A percentile compares a stretch with the other conserved stretches of the same genome.
These are phyloP conservation scores for Taphrina confusa DNA, from an alignment of 1,139 yeast species.

Conservation along the genomic window DNA sequence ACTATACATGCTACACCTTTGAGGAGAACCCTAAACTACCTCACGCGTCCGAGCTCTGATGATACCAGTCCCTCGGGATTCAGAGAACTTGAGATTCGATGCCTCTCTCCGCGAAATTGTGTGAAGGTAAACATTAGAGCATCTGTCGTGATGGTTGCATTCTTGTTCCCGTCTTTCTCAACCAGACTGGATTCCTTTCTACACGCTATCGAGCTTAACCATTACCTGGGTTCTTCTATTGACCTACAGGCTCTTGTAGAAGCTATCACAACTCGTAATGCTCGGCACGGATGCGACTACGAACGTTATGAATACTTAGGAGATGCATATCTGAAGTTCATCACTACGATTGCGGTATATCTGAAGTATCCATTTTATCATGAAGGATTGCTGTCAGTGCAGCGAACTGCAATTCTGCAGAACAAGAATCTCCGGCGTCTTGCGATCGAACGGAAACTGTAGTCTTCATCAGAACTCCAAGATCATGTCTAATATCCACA, in stretches of 20 bases:
- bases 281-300: conserved; percentile 33
- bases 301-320: conserved; percentile 38
- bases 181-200: conserved; percentile 33
- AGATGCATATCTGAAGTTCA: conserved; percentile 36
- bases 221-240: conserved; percentile 7
- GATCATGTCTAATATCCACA: too few species aligned
- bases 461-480: too few species aligned
- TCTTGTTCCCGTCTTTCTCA: conserved; percentile 24
- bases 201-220: conserved; percentile 29
- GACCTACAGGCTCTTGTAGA: conserved; percentile 13
- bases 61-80: neutral
- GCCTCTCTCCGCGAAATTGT: conserved; percentile 11
- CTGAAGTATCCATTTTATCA: conserved; percentile 30
- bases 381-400: conserved; percentile 35
- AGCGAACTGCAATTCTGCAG: conserved; percentile 33
- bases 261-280: conserved; percentile 34
- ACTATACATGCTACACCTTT: conserved; percentile 6
- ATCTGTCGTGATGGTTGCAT: conserved; percentile 13
- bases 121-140: conserved; percentile 14
- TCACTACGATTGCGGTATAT: conserved; percentile 34
- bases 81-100: neutral
- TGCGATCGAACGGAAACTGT: conserved; percentile 20
- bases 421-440: conserved; percentile 32
- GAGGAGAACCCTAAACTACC: conserved; percentile 6
- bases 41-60: neutral